Percentiles rank a stretch among this genome's conserved stretches.
Conservation (phyloP, 2,329 filamentous ascomycete species). For the Fusarium goolgardi region DNA sequence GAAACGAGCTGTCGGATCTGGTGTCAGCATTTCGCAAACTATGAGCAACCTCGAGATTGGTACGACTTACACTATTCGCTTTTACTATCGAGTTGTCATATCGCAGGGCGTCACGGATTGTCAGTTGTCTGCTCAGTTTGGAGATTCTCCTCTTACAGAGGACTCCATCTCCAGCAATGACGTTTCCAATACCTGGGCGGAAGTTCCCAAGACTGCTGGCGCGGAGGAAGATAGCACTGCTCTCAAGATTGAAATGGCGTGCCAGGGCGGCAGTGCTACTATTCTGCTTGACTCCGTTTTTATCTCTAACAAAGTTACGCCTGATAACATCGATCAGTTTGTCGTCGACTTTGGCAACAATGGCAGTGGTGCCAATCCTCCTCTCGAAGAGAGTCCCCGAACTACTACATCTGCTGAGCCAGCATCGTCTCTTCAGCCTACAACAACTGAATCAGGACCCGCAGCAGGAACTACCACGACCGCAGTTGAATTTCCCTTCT, state of each 20-base stretch:
- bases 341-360: conserved; percentile 10
- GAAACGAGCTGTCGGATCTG: conserved; percentile 1
- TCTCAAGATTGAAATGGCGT: conserved; percentile 8
- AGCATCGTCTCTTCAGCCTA: background rate
- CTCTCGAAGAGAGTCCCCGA: background rate
- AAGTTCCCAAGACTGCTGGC: background rate
- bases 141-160: background rate
- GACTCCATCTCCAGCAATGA: background rate
- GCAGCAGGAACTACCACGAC: background rate
- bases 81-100: conserved; percentile 13
- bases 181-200: background rate
- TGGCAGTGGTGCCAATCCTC: conserved; percentile 9
- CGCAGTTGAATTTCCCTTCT: background rate
- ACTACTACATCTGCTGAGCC: background rate
- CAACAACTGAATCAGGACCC: background rate
- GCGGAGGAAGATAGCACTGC: background rate
- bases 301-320: conserved; percentile 9
- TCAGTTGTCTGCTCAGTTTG: background rate
- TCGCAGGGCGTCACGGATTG: background rate
- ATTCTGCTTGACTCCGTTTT: conserved; percentile 12
- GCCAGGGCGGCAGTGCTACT: conserved; percentile 12
- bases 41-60: background rate
- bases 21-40: conserved; percentile 13
- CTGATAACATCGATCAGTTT: conserved; percentile 2
- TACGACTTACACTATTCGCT: conserved; percentile 14